phyloP scores from a whole-genome alignment of 495 filamentous ascomycete genomes.

The Penicillium egyptiacum region DNA sequence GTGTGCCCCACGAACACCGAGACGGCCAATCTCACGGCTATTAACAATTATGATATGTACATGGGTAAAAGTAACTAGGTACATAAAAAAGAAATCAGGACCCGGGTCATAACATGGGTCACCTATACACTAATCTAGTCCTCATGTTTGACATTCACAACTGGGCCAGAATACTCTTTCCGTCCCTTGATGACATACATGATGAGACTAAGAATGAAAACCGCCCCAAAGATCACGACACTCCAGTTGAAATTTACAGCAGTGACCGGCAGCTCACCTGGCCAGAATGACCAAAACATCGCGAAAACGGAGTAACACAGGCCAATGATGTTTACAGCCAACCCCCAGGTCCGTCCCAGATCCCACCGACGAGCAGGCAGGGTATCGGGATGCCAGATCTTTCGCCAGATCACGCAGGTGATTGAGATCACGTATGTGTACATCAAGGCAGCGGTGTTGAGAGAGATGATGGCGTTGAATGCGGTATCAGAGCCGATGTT shows the following conservation, averaged over 20 bases:
- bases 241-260: neutral
- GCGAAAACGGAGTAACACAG: neutral
- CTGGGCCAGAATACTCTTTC: neutral
- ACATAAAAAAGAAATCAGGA: neutral
- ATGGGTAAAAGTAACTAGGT: too few relatives aligned
- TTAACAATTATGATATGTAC: too few relatives aligned
- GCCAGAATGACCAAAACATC: neutral
- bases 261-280: neutral
- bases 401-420: neutral
- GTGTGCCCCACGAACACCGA: too few relatives aligned
- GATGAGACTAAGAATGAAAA: neutral
- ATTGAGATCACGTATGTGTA: neutral
- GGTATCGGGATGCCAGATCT: neutral
- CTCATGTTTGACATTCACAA: conserved; percentile 10
- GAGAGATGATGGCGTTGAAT: neutral
- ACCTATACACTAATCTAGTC: neutral
- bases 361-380: neutral
- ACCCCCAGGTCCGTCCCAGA: neutral
- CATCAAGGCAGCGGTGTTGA: neutral
- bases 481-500: neutral
- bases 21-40: too few relatives aligned
- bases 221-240: neutral
- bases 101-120: neutral
- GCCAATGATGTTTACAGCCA: neutral
- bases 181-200: neutral